Evolutionary conservation across 2,329 filamentous ascomycete species (phyloP).

Genomic region (Passalora sequoiae): DNA sequence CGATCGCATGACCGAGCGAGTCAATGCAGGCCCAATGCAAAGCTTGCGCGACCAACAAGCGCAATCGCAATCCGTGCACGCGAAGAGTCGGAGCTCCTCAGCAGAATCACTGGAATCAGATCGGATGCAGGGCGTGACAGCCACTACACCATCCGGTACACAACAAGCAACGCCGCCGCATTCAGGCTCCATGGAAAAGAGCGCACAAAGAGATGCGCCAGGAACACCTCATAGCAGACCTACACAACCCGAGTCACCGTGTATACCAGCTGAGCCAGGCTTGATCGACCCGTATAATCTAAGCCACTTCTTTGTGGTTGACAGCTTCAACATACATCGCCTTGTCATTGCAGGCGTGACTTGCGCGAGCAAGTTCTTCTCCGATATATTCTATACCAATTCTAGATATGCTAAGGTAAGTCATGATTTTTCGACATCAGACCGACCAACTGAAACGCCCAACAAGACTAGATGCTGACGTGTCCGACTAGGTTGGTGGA

Average conservation of each 20-base stretch:
- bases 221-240: slow-evolving; percentile 36
- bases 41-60: slow-evolving; percentile 47
- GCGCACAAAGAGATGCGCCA: slow-evolving; percentile 28
- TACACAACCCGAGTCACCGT: slow-evolving; percentile 29
- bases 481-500: slow-evolving; percentile 82
- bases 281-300: slow-evolving; percentile 48
- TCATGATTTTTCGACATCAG: too few relatives aligned
- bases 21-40: slow-evolving; percentile 74
- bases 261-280: slow-evolving; percentile 33
- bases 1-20: slow-evolving; percentile 95
- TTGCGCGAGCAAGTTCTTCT: slow-evolving; percentile 99
- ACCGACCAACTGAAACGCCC: too few relatives aligned
- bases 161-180: slow-evolving; percentile 47
- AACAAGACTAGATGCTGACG: too few relatives aligned
- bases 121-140: slow-evolving; percentile 28
- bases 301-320: slow-evolving; percentile 82
- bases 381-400: slow-evolving; percentile 97
- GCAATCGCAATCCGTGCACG: slow-evolving; percentile 45
- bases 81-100: slow-evolving; percentile 21
- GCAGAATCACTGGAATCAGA: slow-evolving; percentile 27
- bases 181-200: slow-evolving; percentile 43
- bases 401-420: slow-evolving; percentile 96
- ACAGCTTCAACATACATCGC: slow-evolving; percentile 98
- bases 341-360: slow-evolving; percentile 95
- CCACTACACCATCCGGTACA: slow-evolving; percentile 28